These are phyloP conservation scores for Blastomyces percursus DNA, from an alignment of 2,329 filamentous ascomycete genomes.

Conservation along the genomic window DNA sequence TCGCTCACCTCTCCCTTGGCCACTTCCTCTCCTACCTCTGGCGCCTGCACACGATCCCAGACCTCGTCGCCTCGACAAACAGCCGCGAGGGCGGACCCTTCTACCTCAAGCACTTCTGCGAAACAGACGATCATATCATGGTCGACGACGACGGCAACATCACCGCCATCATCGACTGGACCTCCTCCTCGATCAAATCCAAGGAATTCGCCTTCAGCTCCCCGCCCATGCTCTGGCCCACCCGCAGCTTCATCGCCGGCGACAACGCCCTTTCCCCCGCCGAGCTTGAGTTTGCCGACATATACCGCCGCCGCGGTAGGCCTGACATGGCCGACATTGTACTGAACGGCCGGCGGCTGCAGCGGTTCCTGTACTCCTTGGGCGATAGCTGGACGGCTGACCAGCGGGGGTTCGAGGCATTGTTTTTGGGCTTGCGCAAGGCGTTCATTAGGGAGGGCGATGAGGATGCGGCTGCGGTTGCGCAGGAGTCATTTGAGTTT, in stretches of 20 bases:
- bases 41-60: conserved; percentile 2
- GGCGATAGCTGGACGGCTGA: conserved; percentile 6
- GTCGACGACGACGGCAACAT: conserved; percentile 5
- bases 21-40: conserved; percentile 7
- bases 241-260: background rate
- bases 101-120: conserved; percentile 3
- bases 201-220: conserved; percentile 6
- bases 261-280: conserved; percentile 3
- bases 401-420: background rate
- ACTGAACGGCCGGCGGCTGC: background rate
- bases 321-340: conserved; percentile 4
- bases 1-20: background rate
- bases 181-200: background rate
- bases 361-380: conserved; percentile 2
- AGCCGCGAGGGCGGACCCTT: conserved; percentile 5
- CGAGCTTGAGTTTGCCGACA: conserved; percentile 3
- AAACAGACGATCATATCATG: conserved; percentile 4
- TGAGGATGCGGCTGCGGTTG: background rate
- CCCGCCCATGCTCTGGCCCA: conserved; percentile 5
- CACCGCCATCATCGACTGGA: conserved; percentile 1
- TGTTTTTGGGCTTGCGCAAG: conserved; percentile 4
- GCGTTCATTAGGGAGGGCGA: conserved; percentile 3
- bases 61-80: background rate
- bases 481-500: conserved; percentile 1
- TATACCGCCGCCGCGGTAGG: background rate